A percentile compares a stretch with the other conserved stretches of the same genome.
phyloP scores from a whole-genome alignment of 139 green algal genomes.

The Deuterostichococcus epilithicus region DNA sequence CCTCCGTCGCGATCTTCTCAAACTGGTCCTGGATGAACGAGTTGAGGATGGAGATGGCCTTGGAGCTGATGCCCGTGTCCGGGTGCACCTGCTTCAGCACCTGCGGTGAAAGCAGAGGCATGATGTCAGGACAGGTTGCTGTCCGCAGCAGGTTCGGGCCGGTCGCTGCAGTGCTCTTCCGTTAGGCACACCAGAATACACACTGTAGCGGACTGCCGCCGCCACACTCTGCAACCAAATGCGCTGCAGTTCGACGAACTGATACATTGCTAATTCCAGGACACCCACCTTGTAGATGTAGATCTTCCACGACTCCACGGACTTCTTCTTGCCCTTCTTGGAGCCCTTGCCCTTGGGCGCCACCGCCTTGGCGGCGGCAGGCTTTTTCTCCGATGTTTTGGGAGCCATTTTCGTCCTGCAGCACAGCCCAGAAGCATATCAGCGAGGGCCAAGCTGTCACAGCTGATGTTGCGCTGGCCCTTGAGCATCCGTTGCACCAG shows the following conservation, averaged over 20 bases:
- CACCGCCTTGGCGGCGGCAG: not conserved
- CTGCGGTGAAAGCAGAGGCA: not conserved
- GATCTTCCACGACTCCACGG: conserved; percentile 27
- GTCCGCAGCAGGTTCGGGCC: too few species aligned
- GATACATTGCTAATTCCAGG: not conserved
- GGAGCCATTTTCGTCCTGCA: too few species aligned
- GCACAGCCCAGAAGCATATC: too few species aligned
- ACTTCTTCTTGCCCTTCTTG: conserved; percentile 21
- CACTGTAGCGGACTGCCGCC: too few species aligned
- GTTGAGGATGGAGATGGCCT: conserved; percentile 73
- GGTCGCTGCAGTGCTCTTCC: too few species aligned
- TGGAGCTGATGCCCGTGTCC: conserved; percentile 64
- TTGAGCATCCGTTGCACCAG: too few species aligned
- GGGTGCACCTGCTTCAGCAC: conserved; percentile 67
- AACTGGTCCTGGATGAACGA: conserved; percentile 32
- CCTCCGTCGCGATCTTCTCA: conserved; percentile 44
- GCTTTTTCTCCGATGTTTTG: too few species aligned
- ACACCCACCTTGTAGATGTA: conserved; percentile 28
- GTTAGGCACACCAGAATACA: too few species aligned
- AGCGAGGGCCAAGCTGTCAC: too few species aligned
- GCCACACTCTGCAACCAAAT: too few species aligned
- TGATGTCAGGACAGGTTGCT: not conserved
- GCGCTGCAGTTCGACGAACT: too few species aligned
- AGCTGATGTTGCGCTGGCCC: too few species aligned
- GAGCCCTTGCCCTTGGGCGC: not conserved